phyloP scores from a whole-genome alignment of 2,329 filamentous ascomycete genomes.

The Colletotrichum orbiculare region DNA sequence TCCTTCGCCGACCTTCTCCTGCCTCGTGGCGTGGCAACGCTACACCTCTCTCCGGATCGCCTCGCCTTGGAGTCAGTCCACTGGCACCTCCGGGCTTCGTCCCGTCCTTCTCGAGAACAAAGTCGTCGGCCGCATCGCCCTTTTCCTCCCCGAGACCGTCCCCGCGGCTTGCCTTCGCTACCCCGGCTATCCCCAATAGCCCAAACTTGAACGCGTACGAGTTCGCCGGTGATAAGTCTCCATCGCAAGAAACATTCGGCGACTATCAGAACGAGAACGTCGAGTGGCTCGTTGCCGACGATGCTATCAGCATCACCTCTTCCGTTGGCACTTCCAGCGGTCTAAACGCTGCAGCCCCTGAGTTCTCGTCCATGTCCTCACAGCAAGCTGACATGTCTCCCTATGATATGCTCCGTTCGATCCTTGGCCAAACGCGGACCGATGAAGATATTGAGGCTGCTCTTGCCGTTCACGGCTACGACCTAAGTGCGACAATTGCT shows the following conservation, averaged over 20 bases:
- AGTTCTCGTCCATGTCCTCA: conserved; percentile 71
- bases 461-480: conserved; percentile 88
- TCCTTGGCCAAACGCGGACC: conserved; percentile 86
- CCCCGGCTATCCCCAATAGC: conserved; percentile 91
- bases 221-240: conserved; percentile 84
- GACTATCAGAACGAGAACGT: conserved; percentile 95
- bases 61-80: conserved; percentile 83
- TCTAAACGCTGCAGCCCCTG: conserved; percentile 82
- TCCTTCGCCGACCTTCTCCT: conserved; percentile 90
- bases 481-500: conserved; percentile 90
- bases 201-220: conserved; percentile 95
- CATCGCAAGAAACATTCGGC: conserved; percentile 86
- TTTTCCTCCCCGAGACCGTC: conserved; percentile 95
- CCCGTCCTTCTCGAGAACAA: conserved; percentile 81
- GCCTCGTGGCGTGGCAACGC: conserved; percentile 90
- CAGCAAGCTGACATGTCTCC: conserved; percentile 93
- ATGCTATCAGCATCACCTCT: conserved; percentile 82
- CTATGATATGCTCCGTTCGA: conserved; percentile 96
- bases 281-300: conserved; percentile 95
- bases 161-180: conserved; percentile 88
- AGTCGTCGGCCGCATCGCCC: conserved; percentile 84
- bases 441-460: conserved; percentile 97
- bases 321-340: conserved; percentile 75
- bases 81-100: conserved; percentile 86
- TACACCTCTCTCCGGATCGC: conserved; percentile 86